Percentiles rank a stretch among this genome's conserved stretches.
These are phyloP conservation scores for Sechiopsis laciniata DNA, from an alignment of 306 rosid genomes.

Conservation along the genomic window DNA sequence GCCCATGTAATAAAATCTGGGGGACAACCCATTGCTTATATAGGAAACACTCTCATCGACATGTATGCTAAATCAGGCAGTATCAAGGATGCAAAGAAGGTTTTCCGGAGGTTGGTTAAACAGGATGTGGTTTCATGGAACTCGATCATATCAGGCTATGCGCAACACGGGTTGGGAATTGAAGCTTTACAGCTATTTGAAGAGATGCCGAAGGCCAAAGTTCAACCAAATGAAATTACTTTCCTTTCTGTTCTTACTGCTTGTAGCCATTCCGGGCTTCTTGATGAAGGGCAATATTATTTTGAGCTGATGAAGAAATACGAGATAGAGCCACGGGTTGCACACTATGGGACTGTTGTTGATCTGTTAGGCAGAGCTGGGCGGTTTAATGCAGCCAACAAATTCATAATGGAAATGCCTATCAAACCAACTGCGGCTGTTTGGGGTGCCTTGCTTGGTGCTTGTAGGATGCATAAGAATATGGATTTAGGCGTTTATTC, in stretches of 20 bases:
- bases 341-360: slow-evolving; percentile 25
- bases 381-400: slow-evolving; percentile 11
- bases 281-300: slow-evolving; percentile 23
- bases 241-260: slow-evolving; percentile 29
- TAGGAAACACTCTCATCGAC: slow-evolving; percentile 29
- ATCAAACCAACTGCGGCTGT: slow-evolving; percentile 21
- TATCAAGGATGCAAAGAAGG: slow-evolving; percentile 24
- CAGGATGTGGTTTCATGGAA: slow-evolving; percentile 29
- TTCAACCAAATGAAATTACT: slow-evolving; percentile 22
- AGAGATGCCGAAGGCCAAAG: slow-evolving; percentile 22
- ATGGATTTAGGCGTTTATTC: slow-evolving; percentile 25
- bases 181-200: slow-evolving; percentile 24
- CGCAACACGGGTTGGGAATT: slow-evolving; percentile 23
- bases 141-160: slow-evolving; percentile 25
- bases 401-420: slow-evolving; percentile 23
- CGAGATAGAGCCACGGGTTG: slow-evolving; percentile 21
- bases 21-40: slow-evolving; percentile 17
- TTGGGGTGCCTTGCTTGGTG: slow-evolving; percentile 31
- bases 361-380: slow-evolving; percentile 29
- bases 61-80: slow-evolving; percentile 32
- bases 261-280: slow-evolving; percentile 28
- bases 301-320: slow-evolving; percentile 26
- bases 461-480: slow-evolving; percentile 30
- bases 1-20: slow-evolving; percentile 30
- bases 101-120: slow-evolving; percentile 24